phyloP scores from a whole-genome alignment of 1,139 yeast species.

The Yamadazyma aaseri region DNA sequence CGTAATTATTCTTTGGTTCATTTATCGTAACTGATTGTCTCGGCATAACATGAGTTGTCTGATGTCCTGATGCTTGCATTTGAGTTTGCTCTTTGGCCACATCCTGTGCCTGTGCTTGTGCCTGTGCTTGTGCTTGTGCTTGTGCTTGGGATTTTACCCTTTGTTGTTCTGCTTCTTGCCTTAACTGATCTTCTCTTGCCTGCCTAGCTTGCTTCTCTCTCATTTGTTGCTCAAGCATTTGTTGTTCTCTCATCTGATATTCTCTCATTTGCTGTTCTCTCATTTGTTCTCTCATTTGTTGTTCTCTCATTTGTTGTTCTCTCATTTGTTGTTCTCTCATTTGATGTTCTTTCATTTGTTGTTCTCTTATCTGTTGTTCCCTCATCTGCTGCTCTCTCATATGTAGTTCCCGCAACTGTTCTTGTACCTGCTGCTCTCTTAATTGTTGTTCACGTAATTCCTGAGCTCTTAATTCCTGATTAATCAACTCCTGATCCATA shows the following conservation, averaged over 20 bases:
- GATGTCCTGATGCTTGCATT: conserved; percentile 11
- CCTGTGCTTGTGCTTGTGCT: conserved; percentile 15
- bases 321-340: conserved; percentile 3
- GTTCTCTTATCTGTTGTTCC: conserved; percentile 6
- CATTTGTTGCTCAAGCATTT: conserved; percentile 3
- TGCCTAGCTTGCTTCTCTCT: background rate
- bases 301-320: conserved; percentile 6
- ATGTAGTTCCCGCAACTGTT: conserved; percentile 6
- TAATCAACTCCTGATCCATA: conserved; percentile 3
- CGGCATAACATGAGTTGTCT: conserved; percentile 1
- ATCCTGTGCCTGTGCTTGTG: conserved; percentile 17
- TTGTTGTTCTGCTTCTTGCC: no score
- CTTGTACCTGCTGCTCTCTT: conserved; percentile 11
- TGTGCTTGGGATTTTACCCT: conserved; percentile 18
- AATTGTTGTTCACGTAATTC: background rate
- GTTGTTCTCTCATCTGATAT: conserved; percentile 9
- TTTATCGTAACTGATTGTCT: conserved; percentile 2
- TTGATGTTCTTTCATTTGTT: conserved; percentile 7
- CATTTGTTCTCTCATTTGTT: conserved; percentile 9
- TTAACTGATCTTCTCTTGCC: no score
- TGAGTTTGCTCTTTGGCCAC: conserved; percentile 14
- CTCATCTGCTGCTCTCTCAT: conserved; percentile 1
- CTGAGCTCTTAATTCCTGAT: conserved; percentile 3
- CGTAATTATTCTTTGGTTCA: conserved; percentile 3
- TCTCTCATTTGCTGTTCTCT: conserved; percentile 14